Conservation (phyloP, 2,329 filamentous ascomycete genomes). For the Polychaeton citri region DNA sequence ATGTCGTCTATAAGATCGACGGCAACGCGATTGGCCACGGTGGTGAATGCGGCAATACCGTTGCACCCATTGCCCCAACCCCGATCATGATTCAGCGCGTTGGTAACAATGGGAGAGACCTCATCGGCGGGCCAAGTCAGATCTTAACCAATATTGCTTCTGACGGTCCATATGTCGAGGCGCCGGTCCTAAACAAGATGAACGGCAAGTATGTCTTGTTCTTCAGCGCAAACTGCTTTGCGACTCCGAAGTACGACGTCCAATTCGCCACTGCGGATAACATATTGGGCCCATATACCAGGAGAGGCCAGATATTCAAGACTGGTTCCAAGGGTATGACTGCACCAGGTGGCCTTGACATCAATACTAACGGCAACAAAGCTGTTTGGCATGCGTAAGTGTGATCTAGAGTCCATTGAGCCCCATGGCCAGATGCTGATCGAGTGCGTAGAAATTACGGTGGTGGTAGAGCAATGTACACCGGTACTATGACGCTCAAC, state of each 20-base stretch:
- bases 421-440: no score
- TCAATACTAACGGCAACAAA: slow-evolving; percentile 18
- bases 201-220: slow-evolving; percentile 27
- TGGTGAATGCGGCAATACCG: slow-evolving; percentile 18
- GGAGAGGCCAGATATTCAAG: slow-evolving; percentile 12
- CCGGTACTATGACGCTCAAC: no score
- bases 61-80: slow-evolving; percentile 11
- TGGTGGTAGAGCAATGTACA: no score
- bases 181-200: slow-evolving; percentile 15
- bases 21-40: slow-evolving; percentile 21
- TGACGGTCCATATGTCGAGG: slow-evolving; percentile 21
- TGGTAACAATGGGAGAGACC: slow-evolving; percentile 13
- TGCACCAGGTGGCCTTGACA: slow-evolving; percentile 18
- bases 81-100: slow-evolving; percentile 23
- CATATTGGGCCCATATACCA: slow-evolving; percentile 14
- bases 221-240: slow-evolving; percentile 22
- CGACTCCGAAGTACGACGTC: no score
- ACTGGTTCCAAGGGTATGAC: slow-evolving; percentile 13
- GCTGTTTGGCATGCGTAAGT: slow-evolving; percentile 22
- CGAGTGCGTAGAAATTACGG: no score
- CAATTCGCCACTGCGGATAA: slow-evolving; percentile 14
- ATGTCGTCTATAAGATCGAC: slow-evolving; percentile 21
- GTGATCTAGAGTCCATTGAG: no score
- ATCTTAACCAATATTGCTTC: slow-evolving; percentile 14
- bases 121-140: slow-evolving; percentile 10